Conservation (phyloP, 176 grass and related monocot species). For the Oryza longistaminata region DNA sequence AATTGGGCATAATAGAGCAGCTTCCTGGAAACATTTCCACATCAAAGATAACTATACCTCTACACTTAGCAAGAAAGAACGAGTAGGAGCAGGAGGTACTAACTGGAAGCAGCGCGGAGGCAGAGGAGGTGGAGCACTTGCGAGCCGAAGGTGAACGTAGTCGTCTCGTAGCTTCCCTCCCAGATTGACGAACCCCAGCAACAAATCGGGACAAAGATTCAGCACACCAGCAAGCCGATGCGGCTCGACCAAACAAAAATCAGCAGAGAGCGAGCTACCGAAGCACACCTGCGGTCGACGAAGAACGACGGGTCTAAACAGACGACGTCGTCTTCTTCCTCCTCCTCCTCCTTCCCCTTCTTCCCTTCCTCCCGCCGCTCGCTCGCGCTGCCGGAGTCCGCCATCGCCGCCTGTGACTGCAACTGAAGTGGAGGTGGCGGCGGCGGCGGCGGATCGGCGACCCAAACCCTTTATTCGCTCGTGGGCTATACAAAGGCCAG, state of each 20-base stretch:
- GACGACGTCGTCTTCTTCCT: slow-evolving; percentile 44
- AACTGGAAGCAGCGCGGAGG: slow-evolving; percentile 87
- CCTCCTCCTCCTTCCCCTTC: slow-evolving; percentile 37
- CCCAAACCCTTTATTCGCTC: neutral
- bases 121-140: slow-evolving; percentile 67
- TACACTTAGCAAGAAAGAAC: neutral
- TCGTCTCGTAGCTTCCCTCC: slow-evolving; percentile 67
- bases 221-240: neutral
- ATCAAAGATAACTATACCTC: neutral
- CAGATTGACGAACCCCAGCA: slow-evolving; percentile 35
- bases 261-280: neutral
- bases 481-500: neutral
- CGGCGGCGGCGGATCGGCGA: neutral
- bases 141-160: slow-evolving; percentile 81
- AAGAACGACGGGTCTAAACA: slow-evolving; percentile 75
- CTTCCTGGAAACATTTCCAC: neutral
- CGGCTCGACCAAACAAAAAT: neutral
- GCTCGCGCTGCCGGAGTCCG: neutral
- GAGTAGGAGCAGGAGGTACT: slow-evolving; percentile 15
- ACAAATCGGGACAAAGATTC: slow-evolving; percentile 13
- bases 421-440: slow-evolving; percentile 18
- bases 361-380: slow-evolving; percentile 26
- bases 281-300: slow-evolving; percentile 67
- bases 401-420: slow-evolving; percentile 31
- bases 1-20: neutral